A percentile compares a stretch with the other conserved stretches of the same genome.
Evolutionary conservation across 1,139 yeast genomes (phyloP).

Genomic region (Geotrichum aggregatum): DNA sequence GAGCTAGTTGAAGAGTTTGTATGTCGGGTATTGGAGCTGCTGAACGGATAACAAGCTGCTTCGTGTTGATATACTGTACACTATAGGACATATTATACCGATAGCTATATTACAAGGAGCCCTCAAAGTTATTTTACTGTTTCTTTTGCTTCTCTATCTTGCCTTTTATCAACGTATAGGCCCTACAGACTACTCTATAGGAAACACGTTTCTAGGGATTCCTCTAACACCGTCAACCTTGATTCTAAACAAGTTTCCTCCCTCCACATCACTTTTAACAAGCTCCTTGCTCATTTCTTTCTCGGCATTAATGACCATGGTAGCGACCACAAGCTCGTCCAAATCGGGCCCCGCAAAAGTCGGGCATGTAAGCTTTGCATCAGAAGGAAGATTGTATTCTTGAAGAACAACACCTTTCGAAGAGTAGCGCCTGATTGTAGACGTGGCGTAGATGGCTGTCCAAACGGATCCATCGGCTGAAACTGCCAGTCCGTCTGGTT

Average conservation of each 20-base stretch:
- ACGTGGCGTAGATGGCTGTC: slow-evolving; percentile 64
- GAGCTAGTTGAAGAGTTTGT: slow-evolving; percentile 61
- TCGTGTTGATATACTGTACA: too few relatives aligned
- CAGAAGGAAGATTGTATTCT: slow-evolving; percentile 56
- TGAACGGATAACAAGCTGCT: too few relatives aligned
- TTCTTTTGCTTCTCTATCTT: too few relatives aligned
- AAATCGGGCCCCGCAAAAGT: slow-evolving; percentile 61
- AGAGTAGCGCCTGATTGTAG: slow-evolving; percentile 51
- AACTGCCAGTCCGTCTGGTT: slow-evolving; percentile 76
- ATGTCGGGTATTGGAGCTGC: slow-evolving; percentile 25
- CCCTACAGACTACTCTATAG: too few relatives aligned
- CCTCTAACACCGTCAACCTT: slow-evolving; percentile 29
- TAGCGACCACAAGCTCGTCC: slow-evolving; percentile 63
- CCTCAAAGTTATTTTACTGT: too few relatives aligned
- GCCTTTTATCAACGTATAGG: too few relatives aligned
- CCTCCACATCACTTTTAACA: slow-evolving; percentile 44
- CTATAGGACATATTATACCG: too few relatives aligned
- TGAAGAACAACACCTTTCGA: slow-evolving; percentile 50
- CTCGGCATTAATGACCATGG: slow-evolving; percentile 53
- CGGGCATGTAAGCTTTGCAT: slow-evolving; percentile 62
- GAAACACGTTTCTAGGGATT: slow-evolving; percentile 16
- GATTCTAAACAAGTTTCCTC: slow-evolving; percentile 50
- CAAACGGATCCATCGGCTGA: slow-evolving; percentile 61
- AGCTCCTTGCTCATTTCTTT: slow-evolving; percentile 19
- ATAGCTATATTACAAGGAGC: too few relatives aligned